Conservation (phyloP, 108 stramenopile species). For the Asterionellopsis glacialis region DNA sequence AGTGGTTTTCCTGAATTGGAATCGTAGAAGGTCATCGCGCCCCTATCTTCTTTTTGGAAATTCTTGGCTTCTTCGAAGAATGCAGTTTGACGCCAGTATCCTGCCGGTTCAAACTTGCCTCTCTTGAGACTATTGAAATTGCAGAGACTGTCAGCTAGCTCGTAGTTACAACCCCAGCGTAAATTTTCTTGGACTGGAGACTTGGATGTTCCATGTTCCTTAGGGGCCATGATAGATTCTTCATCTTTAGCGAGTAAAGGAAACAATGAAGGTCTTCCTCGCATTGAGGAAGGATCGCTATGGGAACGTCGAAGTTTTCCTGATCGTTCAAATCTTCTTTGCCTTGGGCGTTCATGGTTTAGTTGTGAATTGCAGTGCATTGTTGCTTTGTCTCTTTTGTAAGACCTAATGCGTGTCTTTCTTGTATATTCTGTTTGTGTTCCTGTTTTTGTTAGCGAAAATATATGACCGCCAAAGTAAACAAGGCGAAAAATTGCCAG, state of each 20-base stretch:
- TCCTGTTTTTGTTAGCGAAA: too few species aligned
- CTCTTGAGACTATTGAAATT: constrained; percentile 8
- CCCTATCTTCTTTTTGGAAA: neutral
- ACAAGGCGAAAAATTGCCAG: too few species aligned
- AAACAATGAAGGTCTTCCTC: neutral
- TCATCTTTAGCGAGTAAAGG: constrained; percentile 26
- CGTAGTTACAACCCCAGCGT: constrained; percentile 15
- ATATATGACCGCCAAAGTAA: too few species aligned
- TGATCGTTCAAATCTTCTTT: too few species aligned
- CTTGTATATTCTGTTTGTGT: too few species aligned
- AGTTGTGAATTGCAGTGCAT: too few species aligned
- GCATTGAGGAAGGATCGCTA: too few species aligned
- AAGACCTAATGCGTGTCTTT: too few species aligned
- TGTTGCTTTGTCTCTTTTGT: too few species aligned
- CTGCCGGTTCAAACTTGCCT: too few species aligned
- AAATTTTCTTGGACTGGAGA: constrained; percentile 34
- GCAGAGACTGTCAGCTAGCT: constrained; percentile 7
- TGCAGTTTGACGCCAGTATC: neutral
- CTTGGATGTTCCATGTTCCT: constrained; percentile 39
- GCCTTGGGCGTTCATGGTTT: too few species aligned
- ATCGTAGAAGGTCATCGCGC: constrained; percentile 40
- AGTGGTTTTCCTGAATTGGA: constrained; percentile 41
- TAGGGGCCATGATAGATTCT: constrained; percentile 45
- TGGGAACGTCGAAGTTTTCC: too few species aligned
- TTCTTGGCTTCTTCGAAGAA: neutral